Base-by-base conservation (phyloP, 148 eudicot genomes). In the Rhododendron griersonianum region DNA sequence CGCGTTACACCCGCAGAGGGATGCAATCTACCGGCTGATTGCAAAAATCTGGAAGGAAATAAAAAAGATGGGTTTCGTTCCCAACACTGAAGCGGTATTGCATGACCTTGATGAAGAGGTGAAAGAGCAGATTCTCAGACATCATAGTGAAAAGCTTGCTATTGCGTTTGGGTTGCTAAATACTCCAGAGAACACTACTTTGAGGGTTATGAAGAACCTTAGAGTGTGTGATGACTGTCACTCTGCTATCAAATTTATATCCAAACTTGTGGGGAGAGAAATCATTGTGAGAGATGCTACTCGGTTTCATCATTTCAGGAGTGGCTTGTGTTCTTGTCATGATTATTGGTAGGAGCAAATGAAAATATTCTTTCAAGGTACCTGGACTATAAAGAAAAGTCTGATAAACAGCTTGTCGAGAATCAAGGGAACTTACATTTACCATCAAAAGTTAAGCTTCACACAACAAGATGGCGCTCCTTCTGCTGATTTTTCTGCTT, bases 1-100 rank as follows among this genome's bases (percentile, higher is more conserved):
- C 57, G 78, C 84, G 3, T 63, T 74, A 65, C 91, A 90, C 65
- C 91, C 88, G 21, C 88, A 87, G 85, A 86, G 91, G 65, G 86
- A 81, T 55, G 83, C 28, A 19, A 81, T 81, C 45, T 55, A 81
- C 63, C 69, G 5, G 18, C 11, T 81, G 83, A 81, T 81, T 16
- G 83, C 67, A 57, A 81, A 81, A 81, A 57, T 81, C 7, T 81
- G 83, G 83, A 41, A 81, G 69, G 83, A 81, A 47, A 81, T 81
- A 16, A 81, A 81, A 81, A 81, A 81, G 83, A 53, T 81, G 69
- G 83, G 83, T 21, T 81, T 55, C 8, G 23, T 81, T 55, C 83
- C 83, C 83, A 81, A 81, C 69, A 81, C 83, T 53, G 83, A 55
- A 19, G n/a, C 83, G 2, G 83, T 81, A 55, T 81, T 81, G 11